Evolutionary conservation across 495 filamentous ascomycete genomes (phyloP), one percentile per base, ranked within the genome.

Genomic region (Hypoxylon fragiforme): DNA sequence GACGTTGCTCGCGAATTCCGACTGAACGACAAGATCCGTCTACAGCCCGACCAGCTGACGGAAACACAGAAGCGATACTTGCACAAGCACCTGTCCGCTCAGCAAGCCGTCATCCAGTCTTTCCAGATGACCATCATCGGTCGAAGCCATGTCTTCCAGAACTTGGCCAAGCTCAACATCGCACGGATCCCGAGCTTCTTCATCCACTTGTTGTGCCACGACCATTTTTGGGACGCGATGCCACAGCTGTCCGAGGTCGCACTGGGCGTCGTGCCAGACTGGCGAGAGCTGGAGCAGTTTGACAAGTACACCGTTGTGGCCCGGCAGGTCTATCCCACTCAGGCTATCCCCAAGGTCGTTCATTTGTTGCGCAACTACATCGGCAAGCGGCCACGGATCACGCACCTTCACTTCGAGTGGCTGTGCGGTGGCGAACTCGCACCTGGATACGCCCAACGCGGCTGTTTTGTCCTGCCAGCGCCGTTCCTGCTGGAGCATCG

Each of bases 41-140:
- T 63, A 21, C 54, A 59, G 12, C 61, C 61, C 3, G 49, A 49
- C 8, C 44, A 21, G 13, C 68, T 83, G 3, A 77, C 74, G 2
- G 67, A 68, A n/a, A 62, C 74, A 4, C 82, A 85, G 63, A 74
- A 68, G 30, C 78, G 83, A 57, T 81, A 81, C 78, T 59, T 85
- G 7, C 62, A 80, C 18, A 79, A 84, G 57, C 78, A 76, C 13
- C 72, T 79, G 20, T 80, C 81, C 75, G 81, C 82, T 4, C 81
- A 85, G 50, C 57, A 71, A 16, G 82, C 81, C 3, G 81, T 85
- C 34, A 65, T 85, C 16, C 73, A 76, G 9, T 79, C 80, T 2
- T 84, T 82, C 55, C 69, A 76, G 47, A 67, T 83, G 16, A 70
- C 81, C 3, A 57, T 82, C 14, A 69, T 78, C 3, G 79, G 81